Evolutionary conservation across 1,139 yeast genomes (phyloP).

Genomic region (Hyphopichia khmerensis): DNA sequence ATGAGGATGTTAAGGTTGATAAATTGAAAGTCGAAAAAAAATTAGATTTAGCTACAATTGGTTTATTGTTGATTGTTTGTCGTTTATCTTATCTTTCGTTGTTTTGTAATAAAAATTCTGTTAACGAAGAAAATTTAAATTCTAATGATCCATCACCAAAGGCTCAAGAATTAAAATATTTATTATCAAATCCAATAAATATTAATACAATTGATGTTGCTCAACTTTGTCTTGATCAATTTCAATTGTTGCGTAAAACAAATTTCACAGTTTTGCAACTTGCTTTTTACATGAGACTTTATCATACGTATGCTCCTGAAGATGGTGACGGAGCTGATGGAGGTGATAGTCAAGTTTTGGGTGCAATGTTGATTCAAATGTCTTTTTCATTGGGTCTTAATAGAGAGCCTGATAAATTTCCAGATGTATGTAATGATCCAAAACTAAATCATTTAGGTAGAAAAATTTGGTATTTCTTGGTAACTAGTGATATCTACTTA

Average conservation of each 20-base stretch:
- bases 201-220: constrained; percentile 35
- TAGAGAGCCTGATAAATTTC: constrained; percentile 35
- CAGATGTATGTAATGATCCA: constrained; percentile 19
- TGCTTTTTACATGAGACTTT: constrained; percentile 35
- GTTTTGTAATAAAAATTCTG: constrained; percentile 28
- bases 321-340: constrained; percentile 52
- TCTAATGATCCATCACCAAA: constrained; percentile 20
- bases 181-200: constrained; percentile 30
- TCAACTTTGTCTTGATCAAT: constrained; percentile 36
- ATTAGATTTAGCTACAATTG: constrained; percentile 34
- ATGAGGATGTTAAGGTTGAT: constrained; percentile 14
- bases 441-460: constrained; percentile 30
- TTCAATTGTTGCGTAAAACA: constrained; percentile 34
- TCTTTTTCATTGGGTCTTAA: constrained; percentile 47
- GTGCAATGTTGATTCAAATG: constrained; percentile 38
- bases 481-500: constrained; percentile 24
- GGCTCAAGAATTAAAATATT: constrained; percentile 22
- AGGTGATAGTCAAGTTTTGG: constrained; percentile 41
- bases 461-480: constrained; percentile 36
- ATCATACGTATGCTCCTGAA: constrained; percentile 46
- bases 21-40: constrained; percentile 23
- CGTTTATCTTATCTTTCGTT: constrained; percentile 31
- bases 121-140: constrained; percentile 27
- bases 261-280: constrained; percentile 53
- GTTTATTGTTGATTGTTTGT: constrained; percentile 25